Evolutionary conservation across 2,329 filamentous ascomycete species (phyloP).

Genomic region (Rhinocladiella mackenziei): DNA sequence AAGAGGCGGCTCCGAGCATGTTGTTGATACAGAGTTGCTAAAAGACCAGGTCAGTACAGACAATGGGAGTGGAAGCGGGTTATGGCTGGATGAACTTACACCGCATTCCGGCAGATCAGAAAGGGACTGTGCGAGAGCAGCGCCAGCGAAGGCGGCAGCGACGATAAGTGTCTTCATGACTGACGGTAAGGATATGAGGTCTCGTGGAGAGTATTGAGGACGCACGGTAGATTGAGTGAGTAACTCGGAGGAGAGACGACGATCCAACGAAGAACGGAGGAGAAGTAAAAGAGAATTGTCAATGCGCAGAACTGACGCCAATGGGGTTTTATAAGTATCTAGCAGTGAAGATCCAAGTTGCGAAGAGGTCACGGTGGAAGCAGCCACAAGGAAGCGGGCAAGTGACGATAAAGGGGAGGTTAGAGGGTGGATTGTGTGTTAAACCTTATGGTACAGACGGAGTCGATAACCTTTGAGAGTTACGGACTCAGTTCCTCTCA

Average conservation of each 20-base stretch:
- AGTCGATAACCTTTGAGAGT: no score
- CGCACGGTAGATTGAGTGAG: slow-evolving; percentile 21
- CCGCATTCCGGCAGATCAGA: slow-evolving; percentile 29
- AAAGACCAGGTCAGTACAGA: slow-evolving; percentile 18
- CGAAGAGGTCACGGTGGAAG: slow-evolving; percentile 3
- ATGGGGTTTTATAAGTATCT: slow-evolving; percentile 4
- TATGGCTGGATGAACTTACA: slow-evolving; percentile 26
- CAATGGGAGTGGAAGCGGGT: background rate
- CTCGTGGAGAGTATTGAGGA: slow-evolving; percentile 16
- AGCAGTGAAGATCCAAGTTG: no score
- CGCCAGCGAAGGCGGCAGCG: slow-evolving; percentile 26
- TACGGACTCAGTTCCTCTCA: no score
- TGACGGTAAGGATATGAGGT: slow-evolving; percentile 12
- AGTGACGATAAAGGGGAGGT: background rate
- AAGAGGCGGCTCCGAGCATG: slow-evolving; percentile 40
- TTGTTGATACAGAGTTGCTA: slow-evolving; percentile 45
- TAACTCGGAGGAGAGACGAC: slow-evolving; percentile 15
- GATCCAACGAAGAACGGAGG: slow-evolving; percentile 13
- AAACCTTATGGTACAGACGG: no score
- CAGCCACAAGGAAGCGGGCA: slow-evolving; percentile 7
- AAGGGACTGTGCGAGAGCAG: slow-evolving; percentile 28
- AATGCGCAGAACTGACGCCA: slow-evolving; percentile 2
- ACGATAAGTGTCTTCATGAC: slow-evolving; percentile 32
- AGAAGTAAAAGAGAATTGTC: slow-evolving; percentile 4
- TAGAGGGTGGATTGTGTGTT: no score